Evolutionary conservation across 1,284 basidiomycete genomes (phyloP), one percentile per base, ranked within the genome.

Genomic region (Gomphus sp.): DNA sequence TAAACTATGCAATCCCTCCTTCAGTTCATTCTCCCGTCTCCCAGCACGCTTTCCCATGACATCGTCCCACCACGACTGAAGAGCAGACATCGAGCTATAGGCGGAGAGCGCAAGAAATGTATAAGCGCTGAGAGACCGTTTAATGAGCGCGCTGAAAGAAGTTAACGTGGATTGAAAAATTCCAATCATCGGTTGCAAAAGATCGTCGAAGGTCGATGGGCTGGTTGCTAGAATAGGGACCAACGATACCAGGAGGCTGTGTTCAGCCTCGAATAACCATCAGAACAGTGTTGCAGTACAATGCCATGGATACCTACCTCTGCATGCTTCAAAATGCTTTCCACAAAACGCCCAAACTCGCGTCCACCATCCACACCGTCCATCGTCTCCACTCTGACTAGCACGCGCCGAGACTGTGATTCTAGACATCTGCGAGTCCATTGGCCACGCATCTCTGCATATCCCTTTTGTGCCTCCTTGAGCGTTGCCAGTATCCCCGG

Each of bases 401-500:
- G 72, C 2, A 86, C 75, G 9, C 86, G 74, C 64, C 85, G 84
- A 3, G 80, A 85, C 61, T 84, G 82, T 10, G 74, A 74, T 66
- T 91, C 89, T 25, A 91, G 68, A 55, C 86, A 87, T 65, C 85
- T 88, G 62, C 79, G 77, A 44, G 75, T 76, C 89, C 88, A 91
- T 11, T 75, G 76, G 3, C 88, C 87, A 31, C 88, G 79, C 89
- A 91, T 91, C 62, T 91, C 89, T 0, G 87, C 89, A 62, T 89
- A 91, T 1, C 89, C 89, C 59, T 78, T 77, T 70, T 89, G 87
- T 4, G 88, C 87, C 37, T 91, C 89, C 64, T 78, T 82, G 4
- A 91, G 69, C 1, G 85, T 82, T 2, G 76, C 67, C 34, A 82
- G 72, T 49, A 91, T 90, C 1, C 75, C 73, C 2, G 74, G 72